phyloP scores from a whole-genome alignment of 1,284 basidiomycete species.

The Sporisorium iseilematis-ciliati region DNA sequence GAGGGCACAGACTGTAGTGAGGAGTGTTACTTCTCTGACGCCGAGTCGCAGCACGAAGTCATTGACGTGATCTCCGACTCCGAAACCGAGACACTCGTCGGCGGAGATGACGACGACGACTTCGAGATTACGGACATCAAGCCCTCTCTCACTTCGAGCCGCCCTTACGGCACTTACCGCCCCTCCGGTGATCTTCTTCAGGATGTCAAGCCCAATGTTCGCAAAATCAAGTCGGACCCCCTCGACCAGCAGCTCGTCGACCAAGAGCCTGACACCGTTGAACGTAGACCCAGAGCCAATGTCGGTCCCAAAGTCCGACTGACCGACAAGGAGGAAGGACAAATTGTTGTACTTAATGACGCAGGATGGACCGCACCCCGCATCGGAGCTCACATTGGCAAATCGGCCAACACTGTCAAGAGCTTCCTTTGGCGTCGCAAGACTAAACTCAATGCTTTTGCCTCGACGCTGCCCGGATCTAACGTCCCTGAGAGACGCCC shows the following conservation, averaged over 20 bases:
- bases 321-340: slow-evolving; percentile 6
- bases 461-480: slow-evolving; percentile 5
- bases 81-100: slow-evolving; percentile 1
- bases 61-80: slow-evolving; percentile 12
- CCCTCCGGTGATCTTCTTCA: too few species aligned
- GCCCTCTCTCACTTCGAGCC: neutral
- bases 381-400: slow-evolving; percentile 16
- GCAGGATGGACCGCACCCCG: neutral
- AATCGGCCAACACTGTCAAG: slow-evolving; percentile 1
- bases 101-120: slow-evolving; percentile 1
- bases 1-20: neutral
- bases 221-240: neutral
- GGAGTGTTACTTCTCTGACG: neutral
- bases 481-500: neutral
- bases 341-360: slow-evolving; percentile 19
- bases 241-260: neutral
- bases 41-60: neutral
- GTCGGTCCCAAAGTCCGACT: neutral
- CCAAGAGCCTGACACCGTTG: neutral
- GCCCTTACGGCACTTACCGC: too few species aligned
- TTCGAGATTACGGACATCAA: neutral
- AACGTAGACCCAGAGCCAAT: neutral
- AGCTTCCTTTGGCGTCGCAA: slow-evolving; percentile 12
- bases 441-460: neutral
- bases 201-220: too few species aligned